Evolutionary conservation across 345 rosid genomes (phyloP).

Genomic region (rapeseed (Brassica napus)): DNA sequence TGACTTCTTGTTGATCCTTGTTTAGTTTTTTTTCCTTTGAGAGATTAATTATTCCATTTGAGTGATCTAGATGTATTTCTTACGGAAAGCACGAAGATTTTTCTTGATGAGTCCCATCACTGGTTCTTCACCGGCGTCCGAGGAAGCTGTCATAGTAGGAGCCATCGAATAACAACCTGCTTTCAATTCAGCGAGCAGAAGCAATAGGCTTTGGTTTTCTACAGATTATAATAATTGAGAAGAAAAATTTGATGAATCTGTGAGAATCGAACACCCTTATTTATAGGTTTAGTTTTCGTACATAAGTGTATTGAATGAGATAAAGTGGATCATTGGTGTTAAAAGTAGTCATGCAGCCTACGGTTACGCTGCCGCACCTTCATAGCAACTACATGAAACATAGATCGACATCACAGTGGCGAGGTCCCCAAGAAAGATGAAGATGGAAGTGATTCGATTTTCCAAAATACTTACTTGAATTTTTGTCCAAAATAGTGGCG

Average conservation of each 20-base stretch:
- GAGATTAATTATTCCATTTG: slow-evolving; percentile 79
- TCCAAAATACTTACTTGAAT: background rate
- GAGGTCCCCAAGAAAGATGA: background rate
- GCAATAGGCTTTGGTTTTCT: background rate
- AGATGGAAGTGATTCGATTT: background rate
- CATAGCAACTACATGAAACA: background rate
- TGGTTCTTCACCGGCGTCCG: slow-evolving; percentile 73
- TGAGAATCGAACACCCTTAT: background rate
- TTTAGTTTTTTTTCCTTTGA: slow-evolving; percentile 68
- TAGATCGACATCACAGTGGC: background rate
- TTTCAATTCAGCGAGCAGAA: background rate
- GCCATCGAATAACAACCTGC: slow-evolving; percentile 27
- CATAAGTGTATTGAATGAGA: background rate
- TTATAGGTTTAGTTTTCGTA: background rate
- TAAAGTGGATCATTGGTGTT: background rate
- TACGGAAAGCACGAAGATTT: slow-evolving; percentile 85
- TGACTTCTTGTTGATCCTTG: slow-evolving; percentile 83
- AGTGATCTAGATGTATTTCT: slow-evolving; percentile 71
- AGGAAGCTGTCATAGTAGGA: slow-evolving; percentile 42
- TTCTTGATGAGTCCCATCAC: slow-evolving; percentile 78
- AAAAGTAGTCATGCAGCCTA: background rate
- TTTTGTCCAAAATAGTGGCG: background rate
- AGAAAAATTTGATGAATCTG: background rate
- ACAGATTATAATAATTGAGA: background rate
- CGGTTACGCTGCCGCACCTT: background rate